Conservation (phyloP, 306 rosid genomes). For the Lathyrus oleraceus region DNA sequence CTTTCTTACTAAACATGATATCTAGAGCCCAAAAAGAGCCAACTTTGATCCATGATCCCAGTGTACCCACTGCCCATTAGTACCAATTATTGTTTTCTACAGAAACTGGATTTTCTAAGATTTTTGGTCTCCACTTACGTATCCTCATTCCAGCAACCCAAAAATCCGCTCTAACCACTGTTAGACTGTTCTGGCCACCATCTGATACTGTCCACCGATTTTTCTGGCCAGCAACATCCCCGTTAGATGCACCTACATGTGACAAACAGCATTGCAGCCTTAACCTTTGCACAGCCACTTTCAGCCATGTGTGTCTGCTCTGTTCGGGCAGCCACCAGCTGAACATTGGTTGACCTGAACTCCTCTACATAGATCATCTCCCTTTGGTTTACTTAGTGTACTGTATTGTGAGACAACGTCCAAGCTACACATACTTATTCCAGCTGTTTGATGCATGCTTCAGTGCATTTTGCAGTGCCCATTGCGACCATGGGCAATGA, state of each 20-base stretch:
- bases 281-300: not conserved
- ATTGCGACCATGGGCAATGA: not conserved
- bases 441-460: not conserved
- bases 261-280: not conserved
- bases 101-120: not conserved
- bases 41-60: not conserved
- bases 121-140: not conserved
- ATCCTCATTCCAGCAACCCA: not conserved
- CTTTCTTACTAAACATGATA: not conserved
- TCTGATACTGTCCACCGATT: not conserved
- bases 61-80: not conserved
- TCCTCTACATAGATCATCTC: not conserved
- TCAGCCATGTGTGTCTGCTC: not conserved
- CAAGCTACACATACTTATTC: not conserved
- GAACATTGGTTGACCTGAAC: not conserved
- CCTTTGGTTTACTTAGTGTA: not conserved
- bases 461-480: not conserved
- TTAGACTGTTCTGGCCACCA: not conserved
- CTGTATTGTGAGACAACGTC: not conserved
- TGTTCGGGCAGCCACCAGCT: not conserved
- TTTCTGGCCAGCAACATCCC: constrained; percentile 2
- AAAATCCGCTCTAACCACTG: not conserved
- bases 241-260: not conserved
- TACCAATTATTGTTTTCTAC: not conserved
- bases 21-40: not conserved